Evolutionary conservation across 192 early-diverging fungal species (phyloP), one percentile per base, ranked within the genome.

Genomic region (Chytriomyces sp.): DNA sequence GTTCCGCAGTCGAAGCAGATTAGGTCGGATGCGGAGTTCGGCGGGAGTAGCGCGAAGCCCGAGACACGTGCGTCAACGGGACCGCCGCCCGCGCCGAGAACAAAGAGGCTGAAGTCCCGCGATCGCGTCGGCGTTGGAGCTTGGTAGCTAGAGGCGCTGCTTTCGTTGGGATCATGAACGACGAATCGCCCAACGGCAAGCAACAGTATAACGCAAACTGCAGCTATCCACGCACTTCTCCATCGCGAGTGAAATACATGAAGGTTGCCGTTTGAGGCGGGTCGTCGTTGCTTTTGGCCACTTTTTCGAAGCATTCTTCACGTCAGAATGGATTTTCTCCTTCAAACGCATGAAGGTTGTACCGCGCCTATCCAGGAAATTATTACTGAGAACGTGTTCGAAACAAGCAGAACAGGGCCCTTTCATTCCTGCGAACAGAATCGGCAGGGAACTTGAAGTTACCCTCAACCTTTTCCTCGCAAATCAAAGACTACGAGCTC

Each of bases 401-500:
- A 10, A 7, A 44, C 7, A 44, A 44, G 41, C n/a, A 26, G 28
- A 57, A 17, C 19, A 17, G 55, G 55, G 55, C 55, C n/a, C 55
- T 57, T 17, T 30, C n/a, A 12, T 30, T 19, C 55, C 55, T 17
- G 10, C 55, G 28, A 17, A 28, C 12, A 12, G 55, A 57, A 22
- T 49, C 44, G 44, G 44, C 44, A 2, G 44, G 44, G 17, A 22
- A 49, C 44, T 22, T 49, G 44, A 49, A 49, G 44, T 22, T n/a
- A 22, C 44, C 44, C 17, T 28, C 28, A 28, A 28, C 55, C 55
- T 26, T 12, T 54, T 77, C 65, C 7, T 32, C 78, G 17, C 36
- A 59, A 6, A 79, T 86, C 17, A 37, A 49, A 40, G 81, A 86
- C 59, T 86, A 86, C 59, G 85, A 86, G 66, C 52, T 86, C 7